These are phyloP conservation scores for Alternaria sp. DNA, from an alignment of 2,329 filamentous ascomycete species.

Conservation along the genomic window DNA sequence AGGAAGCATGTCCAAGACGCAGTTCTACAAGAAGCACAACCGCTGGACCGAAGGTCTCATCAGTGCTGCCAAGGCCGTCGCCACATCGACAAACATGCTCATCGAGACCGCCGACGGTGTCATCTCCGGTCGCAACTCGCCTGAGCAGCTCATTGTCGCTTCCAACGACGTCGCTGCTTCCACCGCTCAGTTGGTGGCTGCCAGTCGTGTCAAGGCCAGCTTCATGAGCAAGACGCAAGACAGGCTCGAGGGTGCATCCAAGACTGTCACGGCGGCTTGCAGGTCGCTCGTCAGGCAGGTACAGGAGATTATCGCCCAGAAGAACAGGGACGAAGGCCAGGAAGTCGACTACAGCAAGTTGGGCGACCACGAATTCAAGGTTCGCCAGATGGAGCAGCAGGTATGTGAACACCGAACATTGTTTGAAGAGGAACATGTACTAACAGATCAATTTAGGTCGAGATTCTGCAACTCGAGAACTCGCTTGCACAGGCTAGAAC, in stretches of 20 bases:
- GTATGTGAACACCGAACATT: slow-evolving; percentile 63
- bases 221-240: slow-evolving; percentile 99
- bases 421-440: not conserved
- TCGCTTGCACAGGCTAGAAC: slow-evolving; percentile 79
- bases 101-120: slow-evolving; percentile 99
- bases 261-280: slow-evolving; percentile 91
- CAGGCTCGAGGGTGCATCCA: slow-evolving; percentile 86
- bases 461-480: slow-evolving; percentile 96
- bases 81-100: slow-evolving; percentile 89
- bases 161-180: slow-evolving; percentile 97
- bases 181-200: slow-evolving; percentile 95
- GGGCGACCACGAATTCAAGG: slow-evolving; percentile 96
- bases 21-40: slow-evolving; percentile 99
- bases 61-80: slow-evolving; percentile 95
- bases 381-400: slow-evolving; percentile 99
- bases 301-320: slow-evolving; percentile 90
- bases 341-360: slow-evolving; percentile 87
- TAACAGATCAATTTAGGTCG: slow-evolving; percentile 69
- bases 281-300: slow-evolving; percentile 89
- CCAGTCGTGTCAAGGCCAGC: slow-evolving; percentile 93
- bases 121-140: slow-evolving; percentile 87
- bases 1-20: slow-evolving; percentile 84
- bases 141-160: slow-evolving; percentile 96
- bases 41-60: slow-evolving; percentile 98
- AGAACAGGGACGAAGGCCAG: slow-evolving; percentile 79